Percentiles rank a stretch among this genome's conserved stretches.
These are phyloP conservation scores for Xylariaceae sp. DNA, from an alignment of 2,329 filamentous ascomycete species.

Conservation along the genomic window DNA sequence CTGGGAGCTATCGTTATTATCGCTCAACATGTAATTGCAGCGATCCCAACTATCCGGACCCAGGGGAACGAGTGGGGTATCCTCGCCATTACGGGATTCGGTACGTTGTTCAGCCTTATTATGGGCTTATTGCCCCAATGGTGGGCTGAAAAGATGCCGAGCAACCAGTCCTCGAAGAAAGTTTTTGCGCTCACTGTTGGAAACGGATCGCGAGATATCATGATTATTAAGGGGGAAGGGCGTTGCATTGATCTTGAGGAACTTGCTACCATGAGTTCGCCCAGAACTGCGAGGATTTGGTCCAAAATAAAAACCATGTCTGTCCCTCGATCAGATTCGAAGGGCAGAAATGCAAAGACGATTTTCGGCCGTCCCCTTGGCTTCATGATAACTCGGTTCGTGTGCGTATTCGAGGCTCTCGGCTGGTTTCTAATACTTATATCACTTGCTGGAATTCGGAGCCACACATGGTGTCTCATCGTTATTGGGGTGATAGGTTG, in stretches of 20 bases:
- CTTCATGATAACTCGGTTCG: no score
- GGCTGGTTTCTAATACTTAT: no score
- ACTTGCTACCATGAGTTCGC: neutral
- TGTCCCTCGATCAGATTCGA: neutral
- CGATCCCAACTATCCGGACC: neutral
- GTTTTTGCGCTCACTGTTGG: neutral
- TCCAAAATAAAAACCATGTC: neutral
- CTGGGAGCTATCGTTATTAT: neutral
- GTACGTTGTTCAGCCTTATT: neutral
- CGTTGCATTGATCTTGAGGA: slow-evolving; percentile 2
- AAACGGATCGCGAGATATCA: slow-evolving; percentile 5
- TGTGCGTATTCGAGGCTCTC: no score
- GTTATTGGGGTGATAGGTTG: neutral
- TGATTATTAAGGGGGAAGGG: neutral
- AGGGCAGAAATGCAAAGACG: no score
- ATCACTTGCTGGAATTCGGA: no score
- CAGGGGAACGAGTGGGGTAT: neutral
- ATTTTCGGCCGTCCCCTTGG: no score
- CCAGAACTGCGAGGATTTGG: neutral
- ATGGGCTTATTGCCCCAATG: slow-evolving; percentile 3
- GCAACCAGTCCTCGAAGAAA: neutral
- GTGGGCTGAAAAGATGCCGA: slow-evolving; percentile 7
- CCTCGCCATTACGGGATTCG: neutral
- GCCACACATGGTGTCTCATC: slow-evolving; percentile 5
- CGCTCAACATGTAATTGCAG: neutral